Base-by-base conservation (phyloP, 306 rosid species). In the Hylodesmum podocarpum region DNA sequence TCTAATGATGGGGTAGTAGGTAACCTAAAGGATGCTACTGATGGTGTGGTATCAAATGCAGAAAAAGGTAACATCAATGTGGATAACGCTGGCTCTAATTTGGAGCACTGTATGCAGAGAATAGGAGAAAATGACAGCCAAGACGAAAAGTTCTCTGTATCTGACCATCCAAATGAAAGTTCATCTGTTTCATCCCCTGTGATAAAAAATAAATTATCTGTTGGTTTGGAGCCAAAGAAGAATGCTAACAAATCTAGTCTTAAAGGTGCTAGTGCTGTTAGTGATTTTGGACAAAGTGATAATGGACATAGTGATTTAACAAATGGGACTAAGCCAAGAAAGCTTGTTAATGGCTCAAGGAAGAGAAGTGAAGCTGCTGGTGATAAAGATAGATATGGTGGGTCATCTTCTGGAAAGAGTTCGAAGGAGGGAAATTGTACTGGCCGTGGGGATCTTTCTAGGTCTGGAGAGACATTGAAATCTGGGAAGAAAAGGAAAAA, bases 31-130 rank as follows among this genome's bases (percentile, higher is more conserved):
- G 91, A 79, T 75, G 88, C 78, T 21, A 19, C 72, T 57, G 91
- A 85, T 80, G 65, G 76, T 59, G 53, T 18, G 50, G 77, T 77
- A 51, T 86, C 82, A 29, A 79, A 57, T 73, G 85, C 75, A 43
- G 90, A 87, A 31, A 73, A 58, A 22, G 61, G 67, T 73, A 72
- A 72, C 72, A 80, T 82, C 37, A 72, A 72, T 66, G 14, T 40
- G 18, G 70, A 80, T 75, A 89, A 87, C 69, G 77, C 44, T 66
- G 83, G 80, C 49, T 81, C 88, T 73, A 89, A 73, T 86, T 78
- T 88, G 78, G 96, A 83, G 85, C 82, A 86, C 18, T 92, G 87
- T 80, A 80, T 84, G 9, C 87, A 70, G 78, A 82, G 79, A 85
- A 81, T 58, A 70, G 90, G 76, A 83, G 93, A 84, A 74, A 66